Base-by-base conservation (phyloP, 495 filamentous ascomycete species). In the Lasiosphaeris hirsuta region DNA sequence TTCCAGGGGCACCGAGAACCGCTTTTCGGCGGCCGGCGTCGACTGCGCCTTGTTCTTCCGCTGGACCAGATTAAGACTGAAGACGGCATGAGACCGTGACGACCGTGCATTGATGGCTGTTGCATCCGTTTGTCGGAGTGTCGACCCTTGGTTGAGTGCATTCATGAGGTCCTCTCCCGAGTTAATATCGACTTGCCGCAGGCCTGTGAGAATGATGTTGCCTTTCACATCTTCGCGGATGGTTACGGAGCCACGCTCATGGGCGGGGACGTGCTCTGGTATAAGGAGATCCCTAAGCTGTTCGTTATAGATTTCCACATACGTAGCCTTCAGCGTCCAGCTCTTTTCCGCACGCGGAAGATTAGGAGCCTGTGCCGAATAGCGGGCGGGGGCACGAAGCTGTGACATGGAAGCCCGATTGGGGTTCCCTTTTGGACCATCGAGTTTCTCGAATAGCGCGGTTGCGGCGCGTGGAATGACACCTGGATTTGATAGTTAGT, bases 301-400 rank as follows among this genome's bases (percentile, higher is more conserved):
- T 73, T 99, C 94, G 66, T 99, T 97, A 79, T 99, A 99, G 45
- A 99, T 99, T 81, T 99, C 94, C 49, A 99, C 92, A 66, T 99
- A 99, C 10, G 91, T 96, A 7, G 94, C 94, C 72, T 90, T 95
- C 69, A 99, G 75, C 50, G 88, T 88, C 94, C 94, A 99, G 60
- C 80, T 91, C 77, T 89, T 93, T 33, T 96, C 91, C 2, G 52
- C 62, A 11, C 15, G 68, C 59, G 58, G 67, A 64, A 41, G 54
- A 45, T 62, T 81, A 5, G 65, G 38, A 8, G 60, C 18, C 65
- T 80, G 70, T 56, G 82, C 81, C 7, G 94, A 96, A 61, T 96
- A 94, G 54, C 92, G 83, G 50, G 83, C 81, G 0, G 94, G 94
- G 23, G 91, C 84, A 54, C 89, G 85, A 18, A 97, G 77, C 47